These are phyloP conservation scores for Yamadazyma phyllophila DNA, from an alignment of 805 yeast species.

Conservation along the genomic window DNA sequence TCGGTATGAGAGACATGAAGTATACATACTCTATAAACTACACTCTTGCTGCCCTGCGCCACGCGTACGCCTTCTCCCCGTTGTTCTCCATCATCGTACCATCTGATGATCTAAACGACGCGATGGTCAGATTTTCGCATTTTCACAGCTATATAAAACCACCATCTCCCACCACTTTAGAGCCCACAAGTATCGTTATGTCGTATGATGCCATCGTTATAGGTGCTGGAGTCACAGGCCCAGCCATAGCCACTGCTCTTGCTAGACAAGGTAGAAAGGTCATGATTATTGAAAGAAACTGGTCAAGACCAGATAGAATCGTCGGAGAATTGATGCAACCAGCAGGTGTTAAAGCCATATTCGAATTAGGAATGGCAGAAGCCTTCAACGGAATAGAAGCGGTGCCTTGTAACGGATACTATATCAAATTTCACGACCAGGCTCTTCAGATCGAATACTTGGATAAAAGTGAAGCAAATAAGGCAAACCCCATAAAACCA, in stretches of 20 bases:
- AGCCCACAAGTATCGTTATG: no score
- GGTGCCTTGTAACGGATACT: conserved; percentile 73
- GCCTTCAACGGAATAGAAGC: conserved; percentile 78
- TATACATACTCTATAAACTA: no score
- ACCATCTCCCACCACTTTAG: background rate
- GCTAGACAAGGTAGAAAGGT: conserved; percentile 90
- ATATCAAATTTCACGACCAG: conserved; percentile 63
- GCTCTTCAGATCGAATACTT: conserved; percentile 70
- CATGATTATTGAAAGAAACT: conserved; percentile 77
- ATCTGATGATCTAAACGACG: background rate
- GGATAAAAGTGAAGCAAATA: conserved; percentile 45
- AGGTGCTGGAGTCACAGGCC: conserved; percentile 99
- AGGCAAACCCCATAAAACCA: conserved; percentile 43
- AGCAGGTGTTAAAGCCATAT: conserved; percentile 84
- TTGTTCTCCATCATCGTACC: no score
- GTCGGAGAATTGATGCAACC: conserved; percentile 98
- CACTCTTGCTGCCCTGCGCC: no score
- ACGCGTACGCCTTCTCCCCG: no score
- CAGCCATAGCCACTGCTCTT: conserved; percentile 83
- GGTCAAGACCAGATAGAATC: conserved; percentile 90
- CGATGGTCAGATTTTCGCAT: conserved; percentile 9
- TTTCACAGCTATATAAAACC: background rate
- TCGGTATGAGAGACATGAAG: no score
- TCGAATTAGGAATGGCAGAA: conserved; percentile 77
- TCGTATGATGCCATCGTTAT: conserved; percentile 80